These are phyloP conservation scores for Aspergillus sojae DNA, from an alignment of 2,329 filamentous ascomycete species.

Conservation along the genomic window DNA sequence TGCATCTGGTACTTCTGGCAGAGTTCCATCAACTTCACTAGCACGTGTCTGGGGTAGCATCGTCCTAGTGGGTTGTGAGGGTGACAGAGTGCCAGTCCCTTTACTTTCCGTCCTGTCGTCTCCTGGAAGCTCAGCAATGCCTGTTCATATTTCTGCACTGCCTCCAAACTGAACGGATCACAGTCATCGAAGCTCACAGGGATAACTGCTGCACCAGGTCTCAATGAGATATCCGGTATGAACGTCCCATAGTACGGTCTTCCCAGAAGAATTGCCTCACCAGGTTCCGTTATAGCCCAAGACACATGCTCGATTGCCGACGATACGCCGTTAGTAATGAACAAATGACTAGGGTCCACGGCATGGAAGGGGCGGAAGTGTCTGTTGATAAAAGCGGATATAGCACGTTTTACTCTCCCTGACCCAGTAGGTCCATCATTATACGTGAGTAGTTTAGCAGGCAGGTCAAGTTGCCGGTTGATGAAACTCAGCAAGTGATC, in stretches of 20 bases:
- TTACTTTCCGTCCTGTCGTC: slow-evolving; percentile 44
- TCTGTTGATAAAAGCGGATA: slow-evolving; percentile 36
- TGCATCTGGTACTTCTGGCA: slow-evolving; percentile 56
- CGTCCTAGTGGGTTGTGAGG: slow-evolving; percentile 57
- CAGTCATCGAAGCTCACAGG: slow-evolving; percentile 48
- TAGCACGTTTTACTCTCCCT: slow-evolving; percentile 24
- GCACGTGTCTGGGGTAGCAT: slow-evolving; percentile 44
- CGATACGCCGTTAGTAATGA: slow-evolving; percentile 40
- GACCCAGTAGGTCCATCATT: slow-evolving; percentile 40
- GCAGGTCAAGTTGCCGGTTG: slow-evolving; percentile 41
- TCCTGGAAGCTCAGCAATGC: slow-evolving; percentile 41
- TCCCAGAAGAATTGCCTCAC: slow-evolving; percentile 40
- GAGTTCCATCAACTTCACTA: slow-evolving; percentile 42
- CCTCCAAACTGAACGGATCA: slow-evolving; percentile 47
- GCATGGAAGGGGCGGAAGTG: slow-evolving; percentile 32
- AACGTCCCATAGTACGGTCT: slow-evolving; percentile 52
- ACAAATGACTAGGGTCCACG: slow-evolving; percentile 31
- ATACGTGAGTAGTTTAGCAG: slow-evolving; percentile 39
- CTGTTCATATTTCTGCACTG: slow-evolving; percentile 50
- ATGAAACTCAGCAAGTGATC: slow-evolving; percentile 46
- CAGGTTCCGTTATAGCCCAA: slow-evolving; percentile 35
- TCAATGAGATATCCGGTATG: slow-evolving; percentile 47
- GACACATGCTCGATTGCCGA: slow-evolving; percentile 39
- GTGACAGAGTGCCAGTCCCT: slow-evolving; percentile 54
- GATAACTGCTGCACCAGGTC: slow-evolving; percentile 48